phyloP scores from a whole-genome alignment of 1,139 yeast species.

The Insectozyma bohioensis region DNA sequence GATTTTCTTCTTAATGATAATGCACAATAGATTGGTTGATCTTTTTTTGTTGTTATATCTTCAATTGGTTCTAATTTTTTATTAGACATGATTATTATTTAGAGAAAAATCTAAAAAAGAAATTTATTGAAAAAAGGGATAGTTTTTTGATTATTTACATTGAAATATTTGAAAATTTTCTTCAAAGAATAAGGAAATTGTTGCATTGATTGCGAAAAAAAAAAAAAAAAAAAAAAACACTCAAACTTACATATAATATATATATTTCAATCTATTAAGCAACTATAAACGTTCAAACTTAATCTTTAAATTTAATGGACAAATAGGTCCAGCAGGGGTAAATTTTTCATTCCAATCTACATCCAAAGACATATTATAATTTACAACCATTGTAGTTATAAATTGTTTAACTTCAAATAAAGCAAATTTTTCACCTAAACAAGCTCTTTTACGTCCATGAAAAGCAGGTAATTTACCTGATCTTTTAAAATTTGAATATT shows the following conservation, averaged over 20 bases:
- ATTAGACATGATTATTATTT: background rate
- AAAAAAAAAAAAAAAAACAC: slow-evolving; percentile 1
- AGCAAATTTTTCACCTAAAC: slow-evolving; percentile 63
- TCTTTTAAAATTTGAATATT: slow-evolving; percentile 46
- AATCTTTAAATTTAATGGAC: slow-evolving; percentile 16
- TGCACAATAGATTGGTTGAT: slow-evolving; percentile 7
- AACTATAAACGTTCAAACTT: slow-evolving; percentile 13
- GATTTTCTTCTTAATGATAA: slow-evolving; percentile 9
- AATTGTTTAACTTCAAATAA: slow-evolving; percentile 44
- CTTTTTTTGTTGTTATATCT: slow-evolving; percentile 3
- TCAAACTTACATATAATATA: too few species aligned
- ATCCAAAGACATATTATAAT: slow-evolving; percentile 36
- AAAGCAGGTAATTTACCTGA: slow-evolving; percentile 50
- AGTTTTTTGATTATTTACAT: too few species aligned
- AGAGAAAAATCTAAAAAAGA: background rate
- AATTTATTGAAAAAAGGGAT: background rate
- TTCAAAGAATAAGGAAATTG: too few species aligned
- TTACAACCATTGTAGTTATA: slow-evolving; percentile 32
- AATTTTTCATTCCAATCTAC: slow-evolving; percentile 50
- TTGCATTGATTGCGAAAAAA: background rate
- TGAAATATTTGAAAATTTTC: too few species aligned
- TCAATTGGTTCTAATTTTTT: background rate
- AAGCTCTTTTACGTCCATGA: slow-evolving; percentile 63
- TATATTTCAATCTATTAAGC: slow-evolving; percentile 6
- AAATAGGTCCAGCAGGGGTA: slow-evolving; percentile 45